Conservation (phyloP, 768 basidiomycete species). For the Boletus rubescentipes region DNA sequence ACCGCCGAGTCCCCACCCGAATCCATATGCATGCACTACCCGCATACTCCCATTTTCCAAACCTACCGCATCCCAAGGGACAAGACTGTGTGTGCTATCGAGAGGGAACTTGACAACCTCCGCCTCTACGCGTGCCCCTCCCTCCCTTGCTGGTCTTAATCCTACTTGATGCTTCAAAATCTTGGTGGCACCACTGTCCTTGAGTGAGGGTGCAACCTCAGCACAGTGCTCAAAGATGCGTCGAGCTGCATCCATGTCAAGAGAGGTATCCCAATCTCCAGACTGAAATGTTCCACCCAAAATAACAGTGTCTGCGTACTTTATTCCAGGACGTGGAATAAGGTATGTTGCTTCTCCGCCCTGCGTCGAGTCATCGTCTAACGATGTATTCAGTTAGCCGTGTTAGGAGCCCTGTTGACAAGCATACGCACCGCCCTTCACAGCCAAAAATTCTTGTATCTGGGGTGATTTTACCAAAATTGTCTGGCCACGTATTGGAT, state of each 20-base stretch:
- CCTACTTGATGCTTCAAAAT: conserved; percentile 58
- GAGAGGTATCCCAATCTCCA: conserved; percentile 51
- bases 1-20: conserved; percentile 40
- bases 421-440: conserved; percentile 23
- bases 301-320: conserved; percentile 45
- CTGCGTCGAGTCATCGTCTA: conserved; percentile 14
- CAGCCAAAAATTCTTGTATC: conserved; percentile 40
- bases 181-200: conserved; percentile 35
- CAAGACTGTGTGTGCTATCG: conserved; percentile 15
- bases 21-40: conserved; percentile 61
- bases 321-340: conserved; percentile 54
- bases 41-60: conserved; percentile 24
- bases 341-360: conserved; percentile 48
- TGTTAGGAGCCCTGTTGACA: background rate
- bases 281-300: conserved; percentile 57
- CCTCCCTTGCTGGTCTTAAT: conserved; percentile 53
- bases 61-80: conserved; percentile 17
- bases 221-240: conserved; percentile 49
- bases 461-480: conserved; percentile 71
- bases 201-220: conserved; percentile 36
- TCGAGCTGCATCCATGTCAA: conserved; percentile 40
- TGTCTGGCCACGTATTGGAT: conserved; percentile 83
- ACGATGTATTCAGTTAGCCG: background rate
- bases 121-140: conserved; percentile 56
- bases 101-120: conserved; percentile 42